phyloP scores from a whole-genome alignment of 2,329 filamentous ascomycete species.

The Hymenoscyphus linearis region DNA sequence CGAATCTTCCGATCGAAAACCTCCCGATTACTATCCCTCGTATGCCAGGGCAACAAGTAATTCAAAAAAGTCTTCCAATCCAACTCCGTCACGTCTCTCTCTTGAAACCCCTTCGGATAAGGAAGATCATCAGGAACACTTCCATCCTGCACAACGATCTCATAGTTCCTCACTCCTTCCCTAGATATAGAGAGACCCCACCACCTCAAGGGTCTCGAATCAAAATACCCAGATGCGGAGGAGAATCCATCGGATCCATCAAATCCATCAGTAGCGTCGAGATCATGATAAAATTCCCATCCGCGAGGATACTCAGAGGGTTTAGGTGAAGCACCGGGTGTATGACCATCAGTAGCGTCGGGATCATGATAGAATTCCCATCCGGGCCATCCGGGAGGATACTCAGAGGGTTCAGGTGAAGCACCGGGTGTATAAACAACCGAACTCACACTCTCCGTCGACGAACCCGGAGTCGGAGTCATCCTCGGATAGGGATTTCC shows the following conservation, averaged over 20 bases:
- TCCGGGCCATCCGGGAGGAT: slow-evolving; percentile 17
- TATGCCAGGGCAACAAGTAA: slow-evolving; percentile 47
- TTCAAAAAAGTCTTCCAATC: slow-evolving; percentile 58
- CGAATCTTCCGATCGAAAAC: slow-evolving; percentile 46
- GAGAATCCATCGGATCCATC: slow-evolving; percentile 8
- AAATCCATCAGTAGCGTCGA: too few species aligned
- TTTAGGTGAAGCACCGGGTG: slow-evolving; percentile 23
- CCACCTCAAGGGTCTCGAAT: slow-evolving; percentile 26
- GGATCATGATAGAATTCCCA: slow-evolving; percentile 13
- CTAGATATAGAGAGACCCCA: slow-evolving; percentile 32
- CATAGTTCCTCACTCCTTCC: slow-evolving; percentile 9
- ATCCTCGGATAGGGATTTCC: too few species aligned
- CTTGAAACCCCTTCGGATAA: slow-evolving; percentile 19
- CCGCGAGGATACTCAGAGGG: slow-evolving; percentile 18
- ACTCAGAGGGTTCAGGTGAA: slow-evolving; percentile 19
- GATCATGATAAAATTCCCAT: slow-evolving; percentile 12
- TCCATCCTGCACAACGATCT: slow-evolving; percentile 12
- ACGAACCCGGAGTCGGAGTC: too few species aligned
- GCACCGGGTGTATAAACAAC: slow-evolving; percentile 27
- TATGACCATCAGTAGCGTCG: too few species aligned
- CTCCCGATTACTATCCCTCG: slow-evolving; percentile 39
- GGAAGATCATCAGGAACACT: slow-evolving; percentile 21
- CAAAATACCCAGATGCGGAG: slow-evolving; percentile 26
- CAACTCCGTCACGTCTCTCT: slow-evolving; percentile 42
- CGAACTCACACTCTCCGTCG: too few species aligned